phyloP scores from a whole-genome alignment of 2,329 filamentous ascomycete species.

The Thelonectria discophora region DNA sequence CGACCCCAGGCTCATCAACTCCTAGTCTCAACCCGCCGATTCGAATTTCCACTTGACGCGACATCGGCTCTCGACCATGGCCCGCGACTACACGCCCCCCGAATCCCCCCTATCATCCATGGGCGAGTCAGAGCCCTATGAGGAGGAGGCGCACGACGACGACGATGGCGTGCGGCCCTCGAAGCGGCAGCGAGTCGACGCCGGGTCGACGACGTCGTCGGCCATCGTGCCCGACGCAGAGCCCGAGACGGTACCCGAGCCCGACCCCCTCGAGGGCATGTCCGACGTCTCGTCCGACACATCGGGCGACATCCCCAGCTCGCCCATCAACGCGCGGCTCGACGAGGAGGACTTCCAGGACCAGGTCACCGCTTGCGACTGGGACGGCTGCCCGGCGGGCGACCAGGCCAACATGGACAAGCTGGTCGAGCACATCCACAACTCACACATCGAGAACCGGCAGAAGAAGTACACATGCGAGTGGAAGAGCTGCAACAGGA shows the following conservation, averaged over 20 bases:
- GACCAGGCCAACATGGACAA: slow-evolving; percentile 83
- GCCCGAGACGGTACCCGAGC: slow-evolving; percentile 56
- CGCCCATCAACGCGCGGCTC: slow-evolving; percentile 70
- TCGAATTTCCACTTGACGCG: slow-evolving; percentile 34
- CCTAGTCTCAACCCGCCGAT: slow-evolving; percentile 14
- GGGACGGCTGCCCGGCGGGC: slow-evolving; percentile 77
- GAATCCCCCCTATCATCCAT: slow-evolving; percentile 61
- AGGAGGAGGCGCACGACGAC: slow-evolving; percentile 56
- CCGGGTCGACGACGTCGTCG: slow-evolving; percentile 56
- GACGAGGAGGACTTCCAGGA: slow-evolving; percentile 81
- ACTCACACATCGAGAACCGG: slow-evolving; percentile 90
- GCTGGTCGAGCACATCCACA: slow-evolving; percentile 85
- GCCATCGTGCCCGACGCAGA: slow-evolving; percentile 54
- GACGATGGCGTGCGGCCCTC: slow-evolving; percentile 55
- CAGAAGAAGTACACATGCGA: slow-evolving; percentile 99
- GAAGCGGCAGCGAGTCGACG: slow-evolving; percentile 58
- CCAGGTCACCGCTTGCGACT: slow-evolving; percentile 80
- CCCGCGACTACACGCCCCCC: slow-evolving; percentile 49
- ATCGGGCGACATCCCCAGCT: slow-evolving; percentile 82
- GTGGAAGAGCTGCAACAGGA: slow-evolving; percentile 89
- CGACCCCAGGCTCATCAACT: neutral
- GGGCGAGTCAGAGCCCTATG: slow-evolving; percentile 56
- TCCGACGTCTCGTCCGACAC: slow-evolving; percentile 90
- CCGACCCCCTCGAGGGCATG: slow-evolving; percentile 65
- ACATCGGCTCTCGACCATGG: slow-evolving; percentile 43